Evolutionary conservation across 2,329 filamentous ascomycete genomes (phyloP).

Genomic region (Neofusicoccum kwambonambiense): DNA sequence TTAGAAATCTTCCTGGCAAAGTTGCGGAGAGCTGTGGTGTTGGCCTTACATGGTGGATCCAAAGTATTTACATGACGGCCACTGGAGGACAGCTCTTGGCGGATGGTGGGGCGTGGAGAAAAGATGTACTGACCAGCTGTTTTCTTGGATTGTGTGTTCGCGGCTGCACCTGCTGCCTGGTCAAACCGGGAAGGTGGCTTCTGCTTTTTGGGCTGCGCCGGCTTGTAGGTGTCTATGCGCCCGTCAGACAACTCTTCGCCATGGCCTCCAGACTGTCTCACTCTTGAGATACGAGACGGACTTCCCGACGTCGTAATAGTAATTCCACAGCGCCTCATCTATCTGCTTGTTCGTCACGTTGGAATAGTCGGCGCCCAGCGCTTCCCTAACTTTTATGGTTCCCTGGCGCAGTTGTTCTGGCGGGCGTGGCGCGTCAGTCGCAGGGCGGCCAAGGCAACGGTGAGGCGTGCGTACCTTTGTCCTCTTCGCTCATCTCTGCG

Average conservation of each 20-base stretch:
- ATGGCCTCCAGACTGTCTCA: constrained; percentile 22
- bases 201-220: constrained; percentile 36
- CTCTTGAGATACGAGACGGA: constrained; percentile 76
- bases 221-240: constrained; percentile 28
- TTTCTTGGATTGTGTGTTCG: constrained; percentile 40
- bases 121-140: constrained; percentile 46
- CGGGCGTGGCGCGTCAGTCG: constrained; percentile 4
- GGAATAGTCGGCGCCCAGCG: constrained; percentile 51
- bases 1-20: constrained; percentile 4
- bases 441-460: neutral
- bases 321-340: constrained; percentile 89
- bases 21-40: neutral
- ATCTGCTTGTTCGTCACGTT: constrained; percentile 67
- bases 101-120: constrained; percentile 14
- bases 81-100: constrained; percentile 23
- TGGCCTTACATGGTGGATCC: constrained; percentile 16
- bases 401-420: constrained; percentile 61
- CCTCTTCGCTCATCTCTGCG: constrained; percentile 38
- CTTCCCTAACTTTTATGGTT: constrained; percentile 64
- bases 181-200: constrained; percentile 47
- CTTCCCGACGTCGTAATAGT: constrained; percentile 91
- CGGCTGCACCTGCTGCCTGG: constrained; percentile 41
- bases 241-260: neutral
- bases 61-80: constrained; percentile 3
- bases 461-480: constrained; percentile 28